A percentile compares a stretch with the other conserved stretches of the same genome.
Evolutionary conservation across 768 basidiomycete species (phyloP).

Genomic region (Mycena galopus): DNA sequence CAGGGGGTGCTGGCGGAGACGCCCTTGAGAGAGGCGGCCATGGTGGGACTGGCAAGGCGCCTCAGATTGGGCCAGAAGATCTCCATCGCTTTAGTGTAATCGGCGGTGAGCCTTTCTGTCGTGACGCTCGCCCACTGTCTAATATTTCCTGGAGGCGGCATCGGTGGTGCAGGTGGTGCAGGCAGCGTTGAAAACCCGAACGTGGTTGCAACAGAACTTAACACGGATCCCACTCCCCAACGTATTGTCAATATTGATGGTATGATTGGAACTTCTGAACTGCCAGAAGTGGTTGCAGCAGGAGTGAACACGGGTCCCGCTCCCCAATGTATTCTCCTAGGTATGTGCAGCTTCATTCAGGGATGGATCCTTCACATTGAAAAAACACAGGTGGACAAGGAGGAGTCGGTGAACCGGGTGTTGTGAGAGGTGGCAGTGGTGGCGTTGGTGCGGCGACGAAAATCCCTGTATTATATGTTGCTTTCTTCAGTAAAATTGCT

Average conservation of each 20-base stretch:
- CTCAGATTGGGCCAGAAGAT: too few species aligned
- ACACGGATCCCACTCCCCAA: too few species aligned
- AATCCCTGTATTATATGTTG: background rate
- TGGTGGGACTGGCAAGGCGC: too few species aligned
- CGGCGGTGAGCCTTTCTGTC: too few species aligned
- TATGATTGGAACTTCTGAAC: background rate
- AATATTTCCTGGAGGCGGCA: background rate
- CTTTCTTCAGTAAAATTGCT: background rate
- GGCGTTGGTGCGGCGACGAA: background rate
- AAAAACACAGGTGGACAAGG: background rate
- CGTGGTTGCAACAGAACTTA: too few species aligned
- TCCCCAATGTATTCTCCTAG: background rate
- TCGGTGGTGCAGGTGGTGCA: too few species aligned
- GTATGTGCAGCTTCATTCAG: background rate
- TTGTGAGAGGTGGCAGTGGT: background rate
- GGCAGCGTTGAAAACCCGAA: too few species aligned
- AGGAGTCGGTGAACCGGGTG: background rate
- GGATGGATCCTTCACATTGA: background rate
- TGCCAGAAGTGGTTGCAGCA: background rate
- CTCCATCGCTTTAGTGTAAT: too few species aligned
- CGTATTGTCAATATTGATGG: background rate
- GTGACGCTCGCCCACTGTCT: background rate
- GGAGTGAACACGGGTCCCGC: background rate
- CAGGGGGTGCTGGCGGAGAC: background rate
- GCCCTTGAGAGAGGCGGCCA: background rate